Evolutionary conservation across 2,329 filamentous ascomycete species (phyloP).

Genomic region (Clonostachys rhizophaga): DNA sequence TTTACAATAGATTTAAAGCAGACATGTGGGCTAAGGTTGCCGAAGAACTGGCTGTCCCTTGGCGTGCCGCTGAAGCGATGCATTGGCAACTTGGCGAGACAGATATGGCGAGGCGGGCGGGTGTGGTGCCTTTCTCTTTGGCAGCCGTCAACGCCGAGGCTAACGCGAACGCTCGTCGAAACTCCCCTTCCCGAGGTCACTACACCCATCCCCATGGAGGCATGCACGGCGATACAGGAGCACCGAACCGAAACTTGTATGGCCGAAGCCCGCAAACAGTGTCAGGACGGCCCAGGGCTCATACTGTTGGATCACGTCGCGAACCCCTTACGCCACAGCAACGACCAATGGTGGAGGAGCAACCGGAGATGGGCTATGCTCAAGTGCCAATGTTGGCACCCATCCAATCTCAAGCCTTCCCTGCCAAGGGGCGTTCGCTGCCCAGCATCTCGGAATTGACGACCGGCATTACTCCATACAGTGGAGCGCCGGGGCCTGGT

Average conservation of each 20-base stretch:
- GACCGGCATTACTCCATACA: slow-evolving; percentile 58
- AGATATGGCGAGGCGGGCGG: slow-evolving; percentile 90
- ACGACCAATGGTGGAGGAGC: slow-evolving; percentile 15
- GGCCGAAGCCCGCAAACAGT: slow-evolving; percentile 21
- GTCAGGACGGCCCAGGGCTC: neutral
- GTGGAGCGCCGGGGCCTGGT: slow-evolving; percentile 34
- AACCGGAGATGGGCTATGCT: slow-evolving; percentile 21
- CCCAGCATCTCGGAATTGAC: slow-evolving; percentile 60
- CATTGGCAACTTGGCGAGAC: slow-evolving; percentile 94
- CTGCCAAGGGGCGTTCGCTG: slow-evolving; percentile 39
- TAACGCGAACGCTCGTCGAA: slow-evolving; percentile 21
- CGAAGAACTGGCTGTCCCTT: slow-evolving; percentile 91
- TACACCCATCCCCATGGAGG: slow-evolving; percentile 34
- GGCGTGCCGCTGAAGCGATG: slow-evolving; percentile 95
- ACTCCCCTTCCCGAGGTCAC: slow-evolving; percentile 28
- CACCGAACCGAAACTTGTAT: slow-evolving; percentile 33
- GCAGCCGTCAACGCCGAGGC: slow-evolving; percentile 48
- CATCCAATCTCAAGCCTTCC: slow-evolving; percentile 39
- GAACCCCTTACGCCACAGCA: neutral
- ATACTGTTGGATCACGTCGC: slow-evolving; percentile 1
- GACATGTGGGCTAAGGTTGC: slow-evolving; percentile 98
- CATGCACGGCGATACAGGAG: slow-evolving; percentile 16
- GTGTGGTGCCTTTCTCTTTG: slow-evolving; percentile 79
- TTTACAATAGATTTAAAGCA: slow-evolving; percentile 72
- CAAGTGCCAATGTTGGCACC: slow-evolving; percentile 42